Conservation (phyloP, 2,329 filamentous ascomycete species). For the Xylogone sp. region DNA sequence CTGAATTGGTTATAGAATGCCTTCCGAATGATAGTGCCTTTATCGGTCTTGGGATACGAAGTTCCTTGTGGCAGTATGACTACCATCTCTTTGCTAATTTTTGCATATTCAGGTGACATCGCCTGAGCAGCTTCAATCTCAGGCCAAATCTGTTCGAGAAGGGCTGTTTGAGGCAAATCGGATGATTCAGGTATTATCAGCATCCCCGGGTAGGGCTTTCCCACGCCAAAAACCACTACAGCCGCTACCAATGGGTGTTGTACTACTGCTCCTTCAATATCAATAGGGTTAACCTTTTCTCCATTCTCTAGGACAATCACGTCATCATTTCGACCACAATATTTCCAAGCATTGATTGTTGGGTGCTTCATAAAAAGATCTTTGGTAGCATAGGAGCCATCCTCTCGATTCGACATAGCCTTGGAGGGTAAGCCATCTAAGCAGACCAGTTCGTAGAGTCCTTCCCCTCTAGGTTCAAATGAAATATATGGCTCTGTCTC, state of each 20-base stretch:
- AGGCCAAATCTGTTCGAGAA: conserved; percentile 45
- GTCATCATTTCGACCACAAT: conserved; percentile 36
- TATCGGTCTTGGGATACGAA: conserved; percentile 44
- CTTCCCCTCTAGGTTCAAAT: background rate
- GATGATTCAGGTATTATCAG: conserved; percentile 45
- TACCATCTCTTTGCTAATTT: conserved; percentile 49
- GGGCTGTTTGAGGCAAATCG: conserved; percentile 36
- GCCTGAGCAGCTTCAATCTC: conserved; percentile 47
- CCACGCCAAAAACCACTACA: conserved; percentile 51
- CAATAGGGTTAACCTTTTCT: conserved; percentile 40
- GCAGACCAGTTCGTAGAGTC: background rate
- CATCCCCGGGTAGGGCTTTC: conserved; percentile 46
- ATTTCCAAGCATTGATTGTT: conserved; percentile 31
- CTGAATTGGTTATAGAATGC: conserved; percentile 41
- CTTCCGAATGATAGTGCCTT: conserved; percentile 47
- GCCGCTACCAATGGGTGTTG: conserved; percentile 45
- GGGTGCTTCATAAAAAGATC: conserved; percentile 37
- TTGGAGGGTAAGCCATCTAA: conserved; percentile 3
- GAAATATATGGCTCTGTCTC: background rate
- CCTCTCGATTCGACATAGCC: conserved; percentile 2
- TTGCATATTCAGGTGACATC: conserved; percentile 45
- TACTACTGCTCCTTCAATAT: conserved; percentile 33
- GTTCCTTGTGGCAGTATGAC: conserved; percentile 38
- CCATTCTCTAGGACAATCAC: conserved; percentile 41
- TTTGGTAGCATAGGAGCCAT: conserved; percentile 18